Evolutionary conservation across 106 monocot species (phyloP).

Genomic region (Ottelia alismoides): DNA sequence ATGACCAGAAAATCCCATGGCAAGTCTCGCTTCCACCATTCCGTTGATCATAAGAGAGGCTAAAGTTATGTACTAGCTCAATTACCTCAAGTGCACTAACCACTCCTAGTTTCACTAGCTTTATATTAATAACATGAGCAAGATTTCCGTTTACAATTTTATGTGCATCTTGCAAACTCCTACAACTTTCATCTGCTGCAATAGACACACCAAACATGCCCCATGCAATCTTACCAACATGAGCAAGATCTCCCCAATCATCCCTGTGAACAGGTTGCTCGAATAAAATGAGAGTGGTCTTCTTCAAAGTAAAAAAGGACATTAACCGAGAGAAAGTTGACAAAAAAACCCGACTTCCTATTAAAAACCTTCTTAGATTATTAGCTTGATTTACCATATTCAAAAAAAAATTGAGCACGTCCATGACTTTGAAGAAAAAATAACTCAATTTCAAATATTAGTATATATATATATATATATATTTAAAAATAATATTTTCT

Average conservation of each 20-base stretch:
- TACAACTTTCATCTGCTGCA: constrained; percentile 96
- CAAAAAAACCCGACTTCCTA: too few relatives aligned
- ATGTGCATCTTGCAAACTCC: constrained; percentile 67
- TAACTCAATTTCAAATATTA: too few relatives aligned
- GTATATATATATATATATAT: too few relatives aligned
- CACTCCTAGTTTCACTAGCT: constrained; percentile 81
- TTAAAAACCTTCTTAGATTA: too few relatives aligned
- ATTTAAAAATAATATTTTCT: neutral
- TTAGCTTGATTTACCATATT: too few relatives aligned
- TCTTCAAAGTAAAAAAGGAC: constrained; percentile 73
- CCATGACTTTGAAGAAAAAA: too few relatives aligned
- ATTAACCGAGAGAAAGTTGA: too few relatives aligned
- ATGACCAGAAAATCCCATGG: constrained; percentile 95
- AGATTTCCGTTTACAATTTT: constrained; percentile 65
- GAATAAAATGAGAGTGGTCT: constrained; percentile 61
- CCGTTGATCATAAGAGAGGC: constrained; percentile 84
- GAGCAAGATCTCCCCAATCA: constrained; percentile 76
- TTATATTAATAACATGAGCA: constrained; percentile 93
- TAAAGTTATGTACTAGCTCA: constrained; percentile 37
- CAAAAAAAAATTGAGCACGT: too few relatives aligned
- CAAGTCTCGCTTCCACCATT: constrained; percentile 94
- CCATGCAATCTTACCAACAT: constrained; percentile 50
- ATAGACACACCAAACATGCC: constrained; percentile 62
- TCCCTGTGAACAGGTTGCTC: constrained; percentile 90
- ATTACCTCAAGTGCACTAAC: constrained; percentile 71